Base-by-base conservation (phyloP, 2,329 filamentous ascomycete genomes). In the Huntiella abstrusa region DNA sequence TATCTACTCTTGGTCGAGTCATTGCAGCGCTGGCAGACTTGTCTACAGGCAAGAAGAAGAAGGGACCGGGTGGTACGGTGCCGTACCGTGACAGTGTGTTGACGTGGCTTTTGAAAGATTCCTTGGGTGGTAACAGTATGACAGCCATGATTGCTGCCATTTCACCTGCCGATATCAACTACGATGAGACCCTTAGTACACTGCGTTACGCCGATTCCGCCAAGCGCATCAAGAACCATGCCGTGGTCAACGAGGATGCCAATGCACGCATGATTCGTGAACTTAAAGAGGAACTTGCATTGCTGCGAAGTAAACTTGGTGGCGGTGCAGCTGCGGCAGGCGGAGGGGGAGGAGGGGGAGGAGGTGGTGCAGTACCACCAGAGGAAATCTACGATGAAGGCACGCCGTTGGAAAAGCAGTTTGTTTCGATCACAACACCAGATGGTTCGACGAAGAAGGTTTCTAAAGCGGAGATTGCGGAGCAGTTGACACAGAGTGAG, bases 71-170 rank as follows among this genome's bases (percentile, higher is more conserved):
- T 17, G 77, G 63, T 6, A 71, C 92, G 62, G 91, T 98, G 1
- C 92, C 91, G 1, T 98, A 98, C 60, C 82, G 91, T 72, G 92
- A 98, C 66, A 94, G 85, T 58, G 77, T 98, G 43, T 65, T 98
- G 53, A 98, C 91, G 1, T 98, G 91, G 91, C 66, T 98, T 39
- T 64, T 98, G 53, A 98, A 98, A 59, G 92, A 98, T 60, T 96
- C 88, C 3, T 65, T 98, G 4, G 91, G 91, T 59, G 91, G 91
- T 57, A 98, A 98, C 69, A 96, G 88, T 60, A 88, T 96, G 83
- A 98, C 91, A 17, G 91, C 91, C 50, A 98, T 98, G 92, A 98
- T 98, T 69, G 92, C 91, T 43, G 88, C 88, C 45, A 95, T 98
- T 58, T 95, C 87, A 57, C 91, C 91, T 3, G 91, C 91, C 46